phyloP scores from a whole-genome alignment of 2,329 filamentous ascomycete species.

The Trichothecium roseum region DNA sequence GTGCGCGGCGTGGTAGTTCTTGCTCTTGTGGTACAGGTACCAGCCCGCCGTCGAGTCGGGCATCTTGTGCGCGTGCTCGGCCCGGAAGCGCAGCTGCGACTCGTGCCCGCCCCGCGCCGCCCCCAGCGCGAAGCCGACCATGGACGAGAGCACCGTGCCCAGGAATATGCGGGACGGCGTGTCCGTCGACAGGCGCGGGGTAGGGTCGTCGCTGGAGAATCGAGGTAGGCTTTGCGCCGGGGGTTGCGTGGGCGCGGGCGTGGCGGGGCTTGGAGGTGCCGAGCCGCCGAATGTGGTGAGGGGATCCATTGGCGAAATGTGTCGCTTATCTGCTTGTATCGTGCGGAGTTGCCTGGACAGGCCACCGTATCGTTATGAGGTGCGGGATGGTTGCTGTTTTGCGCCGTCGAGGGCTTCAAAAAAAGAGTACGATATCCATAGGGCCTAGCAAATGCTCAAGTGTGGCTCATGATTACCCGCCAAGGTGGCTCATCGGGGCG shows the following conservation, averaged over 20 bases:
- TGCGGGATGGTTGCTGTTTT: no score
- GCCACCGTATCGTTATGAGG: no score
- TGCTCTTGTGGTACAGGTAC: conserved; percentile 98
- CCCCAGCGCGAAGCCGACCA: conserved; percentile 62
- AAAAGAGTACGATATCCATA: no score
- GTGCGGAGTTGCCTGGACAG: no score
- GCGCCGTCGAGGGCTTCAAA: no score
- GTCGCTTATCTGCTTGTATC: no score
- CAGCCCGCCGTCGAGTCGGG: conserved; percentile 75
- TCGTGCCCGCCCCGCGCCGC: conserved; percentile 61
- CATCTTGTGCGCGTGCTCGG: conserved; percentile 91
- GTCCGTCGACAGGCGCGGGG: conserved; percentile 49
- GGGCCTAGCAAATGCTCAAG: no score
- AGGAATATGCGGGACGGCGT: conserved; percentile 56
- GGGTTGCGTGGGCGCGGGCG: neutral
- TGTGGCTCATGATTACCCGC: no score
- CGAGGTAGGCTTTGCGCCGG: conserved; percentile 8
- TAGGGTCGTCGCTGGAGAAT: conserved; percentile 14
- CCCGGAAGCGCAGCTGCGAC: conserved; percentile 75
- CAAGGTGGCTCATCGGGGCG: no score
- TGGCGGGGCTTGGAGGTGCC: conserved; percentile 8
- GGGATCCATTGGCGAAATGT: conserved; percentile 1
- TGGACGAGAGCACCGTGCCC: conserved; percentile 51
- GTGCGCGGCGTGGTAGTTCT: conserved; percentile 80
- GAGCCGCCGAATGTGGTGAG: conserved; percentile 3